phyloP scores from a whole-genome alignment of 179 eudicot species.

The Heliamphora pulchella region DNA sequence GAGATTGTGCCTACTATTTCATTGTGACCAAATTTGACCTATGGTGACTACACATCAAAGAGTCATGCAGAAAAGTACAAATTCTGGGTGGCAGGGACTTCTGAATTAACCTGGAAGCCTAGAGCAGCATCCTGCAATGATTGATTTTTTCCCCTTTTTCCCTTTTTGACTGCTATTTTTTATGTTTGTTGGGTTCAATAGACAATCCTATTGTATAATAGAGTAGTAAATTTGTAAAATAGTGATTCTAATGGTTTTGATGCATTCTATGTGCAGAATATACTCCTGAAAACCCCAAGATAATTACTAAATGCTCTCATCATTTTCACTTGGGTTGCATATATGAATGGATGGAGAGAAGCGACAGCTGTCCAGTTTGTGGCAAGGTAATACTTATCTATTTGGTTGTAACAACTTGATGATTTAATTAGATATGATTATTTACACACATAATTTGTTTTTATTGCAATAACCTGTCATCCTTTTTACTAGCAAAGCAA shows the following conservation, averaged over 20 bases:
- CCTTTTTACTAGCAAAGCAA: not conserved
- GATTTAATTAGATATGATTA: not conserved
- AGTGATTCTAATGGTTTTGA: not conserved
- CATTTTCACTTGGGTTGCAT: constrained; percentile 69
- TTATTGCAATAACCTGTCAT: not conserved
- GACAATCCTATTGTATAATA: not conserved
- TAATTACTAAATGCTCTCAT: constrained; percentile 46
- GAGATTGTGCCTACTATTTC: not conserved
- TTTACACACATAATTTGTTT: not conserved
- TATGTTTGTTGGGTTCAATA: not conserved
- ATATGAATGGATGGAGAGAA: constrained; percentile 74
- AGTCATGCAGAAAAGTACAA: not conserved
- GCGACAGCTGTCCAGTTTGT: constrained; percentile 56
- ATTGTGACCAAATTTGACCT: not conserved
- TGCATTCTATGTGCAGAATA: constrained; percentile 36
- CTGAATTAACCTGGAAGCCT: not conserved
- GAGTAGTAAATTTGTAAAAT: not conserved
- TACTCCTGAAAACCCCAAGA: constrained; percentile 52
- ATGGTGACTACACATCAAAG: not conserved
- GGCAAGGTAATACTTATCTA: constrained; percentile 34
- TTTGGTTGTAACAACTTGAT: not conserved
- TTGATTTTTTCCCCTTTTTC: not conserved
- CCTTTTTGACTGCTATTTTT: not conserved
- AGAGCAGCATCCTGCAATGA: not conserved
- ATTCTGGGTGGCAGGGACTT: no score